Conservation (phyloP, 345 rosid species). For the Lagerstroemia speciosa region DNA sequence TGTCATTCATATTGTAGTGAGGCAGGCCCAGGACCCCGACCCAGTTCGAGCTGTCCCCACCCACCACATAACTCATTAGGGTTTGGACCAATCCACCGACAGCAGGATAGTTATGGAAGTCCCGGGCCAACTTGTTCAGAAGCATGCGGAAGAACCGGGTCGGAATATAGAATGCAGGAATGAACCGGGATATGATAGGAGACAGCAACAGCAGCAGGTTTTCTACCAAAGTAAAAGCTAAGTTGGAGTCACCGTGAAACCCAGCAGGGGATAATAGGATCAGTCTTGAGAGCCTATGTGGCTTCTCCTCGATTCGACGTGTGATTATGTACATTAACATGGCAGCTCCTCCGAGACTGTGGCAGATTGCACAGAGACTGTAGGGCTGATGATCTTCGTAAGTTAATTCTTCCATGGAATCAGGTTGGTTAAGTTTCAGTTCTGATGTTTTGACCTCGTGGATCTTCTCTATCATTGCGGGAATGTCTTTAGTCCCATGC, state of each 20-base stretch:
- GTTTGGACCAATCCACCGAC: constrained; percentile 95
- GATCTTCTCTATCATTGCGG: constrained; percentile 94
- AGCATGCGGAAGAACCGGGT: constrained; percentile 94
- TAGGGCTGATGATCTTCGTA: constrained; percentile 46
- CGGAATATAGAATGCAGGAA: constrained; percentile 93
- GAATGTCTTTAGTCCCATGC: constrained; percentile 85
- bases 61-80: constrained; percentile 69
- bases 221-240: constrained; percentile 51
- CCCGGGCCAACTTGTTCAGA: constrained; percentile 87
- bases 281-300: constrained; percentile 77
- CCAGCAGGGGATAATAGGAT: constrained; percentile 90
- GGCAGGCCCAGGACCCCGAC: constrained; percentile 87
- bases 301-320: constrained; percentile 53
- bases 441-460: constrained; percentile 80
- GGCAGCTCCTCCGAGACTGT: constrained; percentile 97
- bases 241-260: constrained; percentile 69
- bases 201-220: constrained; percentile 45
- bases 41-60: constrained; percentile 99
- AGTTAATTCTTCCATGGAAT: constrained; percentile 37
- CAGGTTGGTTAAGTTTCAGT: constrained; percentile 52
- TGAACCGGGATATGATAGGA: constrained; percentile 43
- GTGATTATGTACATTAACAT: constrained; percentile 69
- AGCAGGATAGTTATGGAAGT: constrained; percentile 91
- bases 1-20: constrained; percentile 95
- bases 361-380: constrained; percentile 82